Percentiles rank a stretch among this genome's conserved stretches.
Evolutionary conservation across 2,329 filamentous ascomycete species (phyloP).

Genomic region (Apiospora phragmitis): DNA sequence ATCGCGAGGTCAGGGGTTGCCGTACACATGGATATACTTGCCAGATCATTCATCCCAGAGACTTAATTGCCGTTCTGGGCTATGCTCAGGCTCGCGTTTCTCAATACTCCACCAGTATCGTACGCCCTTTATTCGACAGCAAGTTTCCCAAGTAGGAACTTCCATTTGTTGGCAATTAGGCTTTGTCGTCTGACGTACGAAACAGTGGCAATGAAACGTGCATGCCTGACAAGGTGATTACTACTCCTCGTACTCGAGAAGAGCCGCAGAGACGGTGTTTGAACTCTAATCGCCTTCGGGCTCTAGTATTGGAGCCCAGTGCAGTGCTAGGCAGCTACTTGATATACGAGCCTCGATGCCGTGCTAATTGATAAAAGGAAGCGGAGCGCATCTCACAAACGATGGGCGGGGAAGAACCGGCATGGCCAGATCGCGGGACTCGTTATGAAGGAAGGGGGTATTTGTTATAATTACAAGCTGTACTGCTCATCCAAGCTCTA

Average conservation of each 20-base stretch:
- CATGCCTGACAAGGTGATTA: not conserved
- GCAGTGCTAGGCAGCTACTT: no score
- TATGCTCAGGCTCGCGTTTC: not conserved
- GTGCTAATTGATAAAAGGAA: not conserved
- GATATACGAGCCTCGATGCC: no score
- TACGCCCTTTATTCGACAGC: not conserved
- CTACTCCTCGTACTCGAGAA: not conserved
- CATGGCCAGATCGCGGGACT: not conserved
- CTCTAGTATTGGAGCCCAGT: not conserved
- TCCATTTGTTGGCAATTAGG: not conserved
- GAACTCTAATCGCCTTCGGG: not conserved
- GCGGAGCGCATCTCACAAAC: not conserved
- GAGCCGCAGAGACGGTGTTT: not conserved
- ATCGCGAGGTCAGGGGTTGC: no score
- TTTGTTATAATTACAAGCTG: not conserved
- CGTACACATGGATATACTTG: no score
- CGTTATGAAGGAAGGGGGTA: not conserved
- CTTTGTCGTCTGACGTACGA: not conserved
- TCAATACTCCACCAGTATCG: not conserved
- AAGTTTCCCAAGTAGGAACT: not conserved
- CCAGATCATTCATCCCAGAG: no score
- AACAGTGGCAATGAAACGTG: not conserved
- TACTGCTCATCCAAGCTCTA: conserved; percentile 1
- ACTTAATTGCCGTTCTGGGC: not conserved
- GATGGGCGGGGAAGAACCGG: not conserved